A percentile compares a stretch with the other conserved stretches of the same genome.
phyloP scores from a whole-genome alignment of 2,329 filamentous ascomycete species.

The Fusarium pilosicola region DNA sequence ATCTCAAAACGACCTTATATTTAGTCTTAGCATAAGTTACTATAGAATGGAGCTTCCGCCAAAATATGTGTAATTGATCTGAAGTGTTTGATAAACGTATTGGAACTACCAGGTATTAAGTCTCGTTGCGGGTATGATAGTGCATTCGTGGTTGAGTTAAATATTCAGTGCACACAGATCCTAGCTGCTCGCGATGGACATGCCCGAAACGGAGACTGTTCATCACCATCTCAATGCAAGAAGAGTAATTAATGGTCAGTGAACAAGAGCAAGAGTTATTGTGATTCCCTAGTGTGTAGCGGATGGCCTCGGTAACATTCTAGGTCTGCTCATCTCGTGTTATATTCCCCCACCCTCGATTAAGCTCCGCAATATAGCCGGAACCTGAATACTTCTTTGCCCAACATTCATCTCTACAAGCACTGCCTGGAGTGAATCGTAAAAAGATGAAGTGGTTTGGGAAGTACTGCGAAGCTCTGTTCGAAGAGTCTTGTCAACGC shows the following conservation, averaged over 20 bases:
- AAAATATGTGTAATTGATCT: not conserved
- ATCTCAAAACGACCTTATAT: not conserved
- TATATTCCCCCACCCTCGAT: no score
- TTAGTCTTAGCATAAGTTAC: not conserved
- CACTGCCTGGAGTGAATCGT: no score
- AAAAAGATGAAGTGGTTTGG: fast-evolving
- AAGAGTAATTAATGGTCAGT: not conserved
- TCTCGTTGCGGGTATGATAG: not conserved
- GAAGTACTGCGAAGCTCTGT: not conserved
- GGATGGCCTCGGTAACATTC: not conserved
- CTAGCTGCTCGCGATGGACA: not conserved
- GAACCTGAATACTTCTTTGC: no score
- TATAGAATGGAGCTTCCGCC: fast-evolving
- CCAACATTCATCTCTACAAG: no score
- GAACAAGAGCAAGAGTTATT: not conserved
- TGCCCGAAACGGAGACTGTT: not conserved
- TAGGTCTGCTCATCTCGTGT: no score
- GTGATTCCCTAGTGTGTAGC: not conserved
- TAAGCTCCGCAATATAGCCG: no score
- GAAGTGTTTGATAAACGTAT: not conserved
- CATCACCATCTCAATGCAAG: not conserved
- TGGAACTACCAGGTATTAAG: not conserved
- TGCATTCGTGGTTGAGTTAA: not conserved
- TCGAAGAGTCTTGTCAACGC: not conserved
- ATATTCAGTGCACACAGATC: not conserved